These are phyloP conservation scores for Calonectria crousiana DNA, from an alignment of 2,329 filamentous ascomycete genomes.

Conservation along the genomic window DNA sequence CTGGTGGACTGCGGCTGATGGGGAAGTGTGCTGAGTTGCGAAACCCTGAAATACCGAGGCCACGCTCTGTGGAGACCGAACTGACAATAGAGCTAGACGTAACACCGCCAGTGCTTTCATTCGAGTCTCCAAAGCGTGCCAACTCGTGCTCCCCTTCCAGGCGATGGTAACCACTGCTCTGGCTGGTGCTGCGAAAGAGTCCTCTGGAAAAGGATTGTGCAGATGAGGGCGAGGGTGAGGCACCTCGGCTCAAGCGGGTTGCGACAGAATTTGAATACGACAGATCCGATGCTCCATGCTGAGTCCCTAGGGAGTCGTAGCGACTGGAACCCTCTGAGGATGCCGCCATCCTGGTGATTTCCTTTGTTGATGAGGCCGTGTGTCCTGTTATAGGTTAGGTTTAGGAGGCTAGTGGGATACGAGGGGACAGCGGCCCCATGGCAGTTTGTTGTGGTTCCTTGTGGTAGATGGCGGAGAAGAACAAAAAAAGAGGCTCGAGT, in stretches of 20 bases:
- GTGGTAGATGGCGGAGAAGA: background rate
- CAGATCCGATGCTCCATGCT: conserved; percentile 13
- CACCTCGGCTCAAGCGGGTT: conserved; percentile 5
- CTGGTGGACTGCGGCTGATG: conserved; percentile 32
- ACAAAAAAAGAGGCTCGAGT: background rate
- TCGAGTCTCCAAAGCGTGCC: conserved; percentile 27
- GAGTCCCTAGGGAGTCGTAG: background rate
- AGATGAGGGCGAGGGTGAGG: conserved; percentile 12
- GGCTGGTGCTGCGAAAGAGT: conserved; percentile 35
- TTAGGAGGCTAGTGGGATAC: conserved; percentile 5
- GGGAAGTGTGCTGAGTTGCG: conserved; percentile 23
- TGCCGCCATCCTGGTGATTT: conserved; percentile 32
- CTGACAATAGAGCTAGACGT: background rate
- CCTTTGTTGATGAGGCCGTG: conserved; percentile 4
- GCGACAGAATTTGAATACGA: conserved; percentile 21
- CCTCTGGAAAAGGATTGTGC: conserved; percentile 28
- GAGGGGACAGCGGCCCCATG: conserved; percentile 29
- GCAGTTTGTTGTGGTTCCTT: background rate
- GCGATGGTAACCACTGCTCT: conserved; percentile 35
- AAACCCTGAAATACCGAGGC: conserved; percentile 35
- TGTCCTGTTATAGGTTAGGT: conserved; percentile 8
- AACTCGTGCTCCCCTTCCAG: conserved; percentile 36
- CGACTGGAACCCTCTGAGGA: background rate
- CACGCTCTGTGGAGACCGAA: conserved; percentile 7
- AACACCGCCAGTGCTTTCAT: background rate